Base-by-base conservation (phyloP, 2,329 filamentous ascomycete genomes). In the Ophiostoma pallidulum region DNA sequence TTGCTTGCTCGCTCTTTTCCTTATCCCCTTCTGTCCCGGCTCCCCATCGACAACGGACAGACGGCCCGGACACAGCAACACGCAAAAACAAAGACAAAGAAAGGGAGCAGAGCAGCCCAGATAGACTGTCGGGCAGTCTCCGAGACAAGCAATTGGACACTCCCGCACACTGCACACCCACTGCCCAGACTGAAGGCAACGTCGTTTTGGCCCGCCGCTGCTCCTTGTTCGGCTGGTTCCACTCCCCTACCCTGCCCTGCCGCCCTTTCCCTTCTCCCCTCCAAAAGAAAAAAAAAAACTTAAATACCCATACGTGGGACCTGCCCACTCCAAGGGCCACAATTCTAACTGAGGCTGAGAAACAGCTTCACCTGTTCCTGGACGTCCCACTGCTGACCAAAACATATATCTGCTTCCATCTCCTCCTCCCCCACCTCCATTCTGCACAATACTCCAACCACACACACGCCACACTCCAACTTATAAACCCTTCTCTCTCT, bases 281-380 rank as follows among this genome's bases (percentile, higher is more conserved):
- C n/a, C n/a, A n/a, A n/a, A n/a, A n/a, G n/a, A n/a, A n/a, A n/a
- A n/a, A 46, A 24, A 44, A 51, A 46, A 36, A 31, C 41, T 47
- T 38, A 41, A 49, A 44, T 47, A 41, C 50, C 39, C n/a, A 42
- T 42, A 41, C 38, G 39, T 37, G 40, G 29, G 22, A 32, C 33
- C 41, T 44, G 33, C 40, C 44, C 44, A 38, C 44, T 41, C 43
- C 18, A 40, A 26, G 39, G 36, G 13, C 18, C 37, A 16, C 41
- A n/a, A n/a, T n/a, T 18, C 45, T 24, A 47, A 46, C 45, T 52
- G 50, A 52, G 50, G 50, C 50, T 52, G 47, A 52, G 47, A 42
- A 52, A 46, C 45, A 41, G 19, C 51, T 39, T 47, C 39, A 46
- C 43, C 33, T 41, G 31, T n/a, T 49, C 39, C 18, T 22, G 35